Percentiles rank a stretch among this genome's conserved stretches.
phyloP scores from a whole-genome alignment of 371 early-diverging fungal genomes.

The Mortierella sp. region DNA sequence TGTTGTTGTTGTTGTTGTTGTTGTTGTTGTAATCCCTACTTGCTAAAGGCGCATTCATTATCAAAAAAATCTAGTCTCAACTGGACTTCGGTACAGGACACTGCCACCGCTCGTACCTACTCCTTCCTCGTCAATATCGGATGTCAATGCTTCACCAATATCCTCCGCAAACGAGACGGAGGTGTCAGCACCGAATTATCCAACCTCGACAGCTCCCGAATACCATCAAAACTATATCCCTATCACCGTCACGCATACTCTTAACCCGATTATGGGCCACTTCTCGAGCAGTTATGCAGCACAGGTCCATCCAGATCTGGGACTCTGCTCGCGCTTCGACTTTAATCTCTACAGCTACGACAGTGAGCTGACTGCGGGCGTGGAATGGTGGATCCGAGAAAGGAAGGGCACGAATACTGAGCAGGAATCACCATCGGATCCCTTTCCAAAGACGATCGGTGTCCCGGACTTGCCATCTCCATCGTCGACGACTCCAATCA shows the following conservation, averaged over 20 bases:
- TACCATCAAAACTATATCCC: constrained; percentile 56
- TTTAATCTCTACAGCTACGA: constrained; percentile 91
- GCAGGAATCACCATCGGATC: constrained; percentile 1
- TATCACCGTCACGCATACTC: constrained; percentile 78
- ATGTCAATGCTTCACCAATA: neutral
- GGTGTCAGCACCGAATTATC: constrained; percentile 22
- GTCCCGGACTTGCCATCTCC: constrained; percentile 9
- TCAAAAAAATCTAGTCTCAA: constrained; percentile 69
- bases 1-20: neutral
- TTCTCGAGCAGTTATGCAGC: constrained; percentile 84
- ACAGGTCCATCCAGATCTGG: constrained; percentile 74
- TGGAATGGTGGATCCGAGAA: constrained; percentile 76
- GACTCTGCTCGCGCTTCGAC: constrained; percentile 84
- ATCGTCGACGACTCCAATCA: neutral
- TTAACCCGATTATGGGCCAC: constrained; percentile 92
- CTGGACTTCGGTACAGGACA: constrained; percentile 77
- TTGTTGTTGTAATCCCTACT: neutral
- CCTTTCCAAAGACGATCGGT: constrained; percentile 41
- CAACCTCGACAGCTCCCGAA: constrained; percentile 50
- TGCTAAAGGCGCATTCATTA: neutral
- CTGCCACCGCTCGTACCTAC: constrained; percentile 61
- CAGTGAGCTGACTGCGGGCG: constrained; percentile 85
- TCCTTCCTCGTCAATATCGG: constrained; percentile 14
- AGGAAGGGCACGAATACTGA: constrained; percentile 8
- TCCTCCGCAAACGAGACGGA: neutral